Conservation (phyloP, 306 rosid genomes). For the Glycine soja region DNA sequence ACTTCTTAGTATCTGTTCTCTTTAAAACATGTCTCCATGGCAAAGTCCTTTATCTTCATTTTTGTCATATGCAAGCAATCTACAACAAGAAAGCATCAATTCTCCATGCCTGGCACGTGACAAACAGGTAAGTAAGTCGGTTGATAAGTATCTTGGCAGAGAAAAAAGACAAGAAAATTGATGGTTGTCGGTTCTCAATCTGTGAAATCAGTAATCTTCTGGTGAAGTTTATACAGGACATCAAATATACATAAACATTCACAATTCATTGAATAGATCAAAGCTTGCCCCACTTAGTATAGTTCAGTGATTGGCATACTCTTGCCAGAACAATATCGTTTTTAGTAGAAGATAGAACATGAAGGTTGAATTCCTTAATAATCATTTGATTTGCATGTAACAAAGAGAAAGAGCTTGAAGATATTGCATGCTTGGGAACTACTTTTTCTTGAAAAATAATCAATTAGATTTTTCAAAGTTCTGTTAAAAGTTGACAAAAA, state of each 20-base stretch:
- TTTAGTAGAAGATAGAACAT: not conserved
- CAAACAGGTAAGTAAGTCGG: not conserved
- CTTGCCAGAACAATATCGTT: not conserved
- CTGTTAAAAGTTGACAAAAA: not conserved
- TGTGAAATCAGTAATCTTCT: conserved; percentile 28
- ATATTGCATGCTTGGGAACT: not conserved
- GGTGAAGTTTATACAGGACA: not conserved
- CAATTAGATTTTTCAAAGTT: not conserved
- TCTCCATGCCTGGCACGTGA: conserved; percentile 41
- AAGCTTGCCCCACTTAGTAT: conserved; percentile 19
- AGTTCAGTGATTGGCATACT: conserved; percentile 21
- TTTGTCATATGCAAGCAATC: conserved; percentile 34
- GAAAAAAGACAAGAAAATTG: conserved; percentile 20
- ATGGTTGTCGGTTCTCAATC: conserved; percentile 42
- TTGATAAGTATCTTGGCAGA: not conserved
- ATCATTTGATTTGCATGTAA: not conserved
- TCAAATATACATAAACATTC: not conserved
- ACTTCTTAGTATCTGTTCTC: not conserved
- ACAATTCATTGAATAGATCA: conserved; percentile 21
- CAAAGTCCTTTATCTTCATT: conserved; percentile 28
- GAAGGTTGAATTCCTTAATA: not conserved
- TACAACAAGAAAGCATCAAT: conserved; percentile 40
- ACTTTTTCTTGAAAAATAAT: not conserved
- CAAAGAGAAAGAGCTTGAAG: not conserved
- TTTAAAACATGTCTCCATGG: conserved; percentile 38